Evolutionary conservation across 306 rosid species (phyloP).

Genomic region (Dryas drummondii): DNA sequence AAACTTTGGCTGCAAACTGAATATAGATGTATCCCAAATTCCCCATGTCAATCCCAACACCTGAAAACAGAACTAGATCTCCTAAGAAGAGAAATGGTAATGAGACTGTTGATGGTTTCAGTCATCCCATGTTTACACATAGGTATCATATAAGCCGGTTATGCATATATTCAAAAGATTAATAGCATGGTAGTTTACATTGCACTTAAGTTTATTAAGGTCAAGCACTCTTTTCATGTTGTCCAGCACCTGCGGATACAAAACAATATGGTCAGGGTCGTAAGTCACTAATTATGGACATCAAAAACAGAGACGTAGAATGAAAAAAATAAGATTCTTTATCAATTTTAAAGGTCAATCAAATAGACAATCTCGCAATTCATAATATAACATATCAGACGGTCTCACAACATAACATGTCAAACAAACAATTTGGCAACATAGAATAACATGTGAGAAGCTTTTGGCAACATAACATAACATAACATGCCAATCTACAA

Average conservation of each 20-base stretch:
- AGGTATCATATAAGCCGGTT: background rate
- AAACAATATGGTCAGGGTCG: constrained; percentile 13
- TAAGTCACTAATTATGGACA: constrained; percentile 9
- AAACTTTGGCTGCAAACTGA: constrained; percentile 61
- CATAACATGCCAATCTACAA: no score
- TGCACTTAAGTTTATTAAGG: constrained; percentile 68
- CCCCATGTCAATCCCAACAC: constrained; percentile 86
- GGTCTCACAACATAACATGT: no score
- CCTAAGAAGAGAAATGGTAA: constrained; percentile 19
- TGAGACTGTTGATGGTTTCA: no score
- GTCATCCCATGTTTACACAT: no score
- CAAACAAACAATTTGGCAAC: no score
- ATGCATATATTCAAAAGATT: background rate
- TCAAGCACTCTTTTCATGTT: constrained; percentile 73
- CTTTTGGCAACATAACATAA: no score
- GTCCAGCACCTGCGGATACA: constrained; percentile 67
- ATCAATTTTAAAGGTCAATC: background rate
- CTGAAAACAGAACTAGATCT: constrained; percentile 31
- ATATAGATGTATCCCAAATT: constrained; percentile 73
- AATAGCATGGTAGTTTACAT: constrained; percentile 43
- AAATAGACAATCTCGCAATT: no score
- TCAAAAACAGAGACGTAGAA: background rate
- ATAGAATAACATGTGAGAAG: no score
- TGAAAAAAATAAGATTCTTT: background rate
- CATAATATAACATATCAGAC: no score